Conservation (phyloP, 1,284 basidiomycete genomes). For the Trichosporon faecale region DNA sequence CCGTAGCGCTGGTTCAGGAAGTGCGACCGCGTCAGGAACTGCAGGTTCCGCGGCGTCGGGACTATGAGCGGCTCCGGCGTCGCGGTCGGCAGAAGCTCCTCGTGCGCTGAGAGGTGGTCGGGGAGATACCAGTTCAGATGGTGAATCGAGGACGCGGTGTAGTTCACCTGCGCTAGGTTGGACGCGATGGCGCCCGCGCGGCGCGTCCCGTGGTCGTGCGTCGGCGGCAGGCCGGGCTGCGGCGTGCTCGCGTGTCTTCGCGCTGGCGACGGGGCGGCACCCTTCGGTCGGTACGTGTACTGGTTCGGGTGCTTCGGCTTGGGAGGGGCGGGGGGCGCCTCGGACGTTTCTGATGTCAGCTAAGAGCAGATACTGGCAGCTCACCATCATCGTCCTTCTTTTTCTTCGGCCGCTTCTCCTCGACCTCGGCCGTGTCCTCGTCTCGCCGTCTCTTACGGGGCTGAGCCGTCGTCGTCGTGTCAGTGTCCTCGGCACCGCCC, state of each 20-base stretch:
- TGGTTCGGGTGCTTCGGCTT: conserved; percentile 58
- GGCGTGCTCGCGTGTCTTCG: conserved; percentile 27
- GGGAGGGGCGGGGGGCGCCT: conserved; percentile 14
- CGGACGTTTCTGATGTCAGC: conserved; percentile 16
- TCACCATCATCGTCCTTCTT: conserved; percentile 45
- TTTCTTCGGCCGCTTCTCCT: conserved; percentile 30
- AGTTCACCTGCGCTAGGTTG: conserved; percentile 34
- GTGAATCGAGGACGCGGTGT: conserved; percentile 35
- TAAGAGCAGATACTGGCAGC: conserved; percentile 18
- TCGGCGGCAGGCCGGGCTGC: conserved; percentile 31
- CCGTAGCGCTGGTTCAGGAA: conserved; percentile 41
- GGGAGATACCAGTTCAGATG: conserved; percentile 76
- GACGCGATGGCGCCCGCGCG: conserved; percentile 47
- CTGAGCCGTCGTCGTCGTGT: conserved; percentile 2
- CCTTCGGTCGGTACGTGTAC: conserved; percentile 60
- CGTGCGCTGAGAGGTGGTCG: conserved; percentile 86
- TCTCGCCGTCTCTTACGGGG: conserved; percentile 24
- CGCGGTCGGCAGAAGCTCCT: conserved; percentile 74
- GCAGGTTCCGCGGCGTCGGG: conserved; percentile 48
- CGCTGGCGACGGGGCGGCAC: conserved; percentile 30
- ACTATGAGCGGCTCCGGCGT: conserved; percentile 73
- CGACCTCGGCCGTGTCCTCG: conserved; percentile 31
- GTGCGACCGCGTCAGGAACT: conserved; percentile 40
- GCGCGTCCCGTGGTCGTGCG: conserved; percentile 47
- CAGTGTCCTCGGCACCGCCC: conserved; percentile 27